Conservation (phyloP, 176 grass and related monocot genomes). For the Oryza punctata region DNA sequence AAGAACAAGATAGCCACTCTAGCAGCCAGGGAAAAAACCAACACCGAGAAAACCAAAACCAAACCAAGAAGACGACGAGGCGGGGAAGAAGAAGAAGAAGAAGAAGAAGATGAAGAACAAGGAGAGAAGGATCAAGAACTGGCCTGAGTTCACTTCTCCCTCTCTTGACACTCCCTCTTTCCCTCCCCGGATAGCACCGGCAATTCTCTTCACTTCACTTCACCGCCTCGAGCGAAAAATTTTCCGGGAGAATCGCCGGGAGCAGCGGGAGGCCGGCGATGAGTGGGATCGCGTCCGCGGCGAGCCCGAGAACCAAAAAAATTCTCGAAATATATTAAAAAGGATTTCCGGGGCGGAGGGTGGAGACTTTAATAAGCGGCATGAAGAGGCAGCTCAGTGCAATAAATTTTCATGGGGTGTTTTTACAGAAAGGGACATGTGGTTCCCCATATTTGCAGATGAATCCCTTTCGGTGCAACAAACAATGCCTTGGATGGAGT, state of each 20-base stretch:
- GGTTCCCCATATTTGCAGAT: conserved; percentile 20
- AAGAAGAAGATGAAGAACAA: neutral
- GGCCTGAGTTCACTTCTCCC: conserved; percentile 24
- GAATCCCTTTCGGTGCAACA: conserved; percentile 22
- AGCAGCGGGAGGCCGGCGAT: conserved; percentile 14
- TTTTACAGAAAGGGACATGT: neutral
- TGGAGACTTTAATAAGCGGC: conserved; percentile 51
- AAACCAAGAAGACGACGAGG: conserved; percentile 6
- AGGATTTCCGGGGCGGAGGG: conserved; percentile 2
- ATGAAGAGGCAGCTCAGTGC: conserved; percentile 40
- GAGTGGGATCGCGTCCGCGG: conserved; percentile 46
- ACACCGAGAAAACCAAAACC: neutral
- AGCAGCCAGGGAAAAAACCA: conserved; percentile 4
- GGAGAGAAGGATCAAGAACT: conserved; percentile 35
- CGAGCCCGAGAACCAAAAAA: conserved; percentile 54
- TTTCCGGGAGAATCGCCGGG: conserved; percentile 43
- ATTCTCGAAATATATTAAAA: conserved; percentile 41
- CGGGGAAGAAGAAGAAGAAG: neutral
- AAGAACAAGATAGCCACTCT: neutral
- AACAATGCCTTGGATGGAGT: conserved; percentile 36
- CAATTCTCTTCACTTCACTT: conserved; percentile 24
- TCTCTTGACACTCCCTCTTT: neutral
- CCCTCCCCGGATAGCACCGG: conserved; percentile 17
- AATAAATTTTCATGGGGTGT: conserved; percentile 48
- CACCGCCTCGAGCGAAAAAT: neutral